Evolutionary conservation across 2,329 filamentous ascomycete genomes (phyloP).

Genomic region (Trichoderma breve): DNA sequence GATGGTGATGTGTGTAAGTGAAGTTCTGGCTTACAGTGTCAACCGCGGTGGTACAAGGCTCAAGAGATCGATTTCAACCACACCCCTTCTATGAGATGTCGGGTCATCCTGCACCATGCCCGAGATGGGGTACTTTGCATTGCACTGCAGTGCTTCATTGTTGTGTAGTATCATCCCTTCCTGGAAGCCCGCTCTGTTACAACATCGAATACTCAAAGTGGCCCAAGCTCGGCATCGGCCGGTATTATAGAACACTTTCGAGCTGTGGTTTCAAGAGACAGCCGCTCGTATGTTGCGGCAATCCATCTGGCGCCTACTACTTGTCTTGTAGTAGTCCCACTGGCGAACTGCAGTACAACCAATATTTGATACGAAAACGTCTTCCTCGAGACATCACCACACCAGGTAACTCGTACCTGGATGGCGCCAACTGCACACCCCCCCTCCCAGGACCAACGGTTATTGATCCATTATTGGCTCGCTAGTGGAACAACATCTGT

Average conservation of each 20-base stretch:
- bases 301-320: background rate
- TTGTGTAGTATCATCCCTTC: too few relatives aligned
- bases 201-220: too few relatives aligned
- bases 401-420: background rate
- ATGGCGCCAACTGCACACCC: background rate
- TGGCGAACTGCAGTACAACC: background rate
- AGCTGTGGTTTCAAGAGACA: background rate
- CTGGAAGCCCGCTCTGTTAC: too few relatives aligned
- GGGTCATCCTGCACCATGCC: too few relatives aligned
- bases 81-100: too few relatives aligned
- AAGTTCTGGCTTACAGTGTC: too few relatives aligned
- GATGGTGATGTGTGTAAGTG: too few relatives aligned
- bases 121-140: too few relatives aligned
- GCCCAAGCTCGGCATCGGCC: background rate
- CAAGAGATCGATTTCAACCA: too few relatives aligned
- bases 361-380: background rate
- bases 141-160: too few relatives aligned
- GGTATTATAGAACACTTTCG: background rate
- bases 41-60: too few relatives aligned
- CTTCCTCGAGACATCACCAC: background rate
- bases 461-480: background rate
- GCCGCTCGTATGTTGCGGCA: background rate
- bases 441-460: background rate
- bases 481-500: background rate
- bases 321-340: background rate